Conservation (phyloP, 1,139 yeast genomes). For the Magnusiomyces suaveolens region DNA sequence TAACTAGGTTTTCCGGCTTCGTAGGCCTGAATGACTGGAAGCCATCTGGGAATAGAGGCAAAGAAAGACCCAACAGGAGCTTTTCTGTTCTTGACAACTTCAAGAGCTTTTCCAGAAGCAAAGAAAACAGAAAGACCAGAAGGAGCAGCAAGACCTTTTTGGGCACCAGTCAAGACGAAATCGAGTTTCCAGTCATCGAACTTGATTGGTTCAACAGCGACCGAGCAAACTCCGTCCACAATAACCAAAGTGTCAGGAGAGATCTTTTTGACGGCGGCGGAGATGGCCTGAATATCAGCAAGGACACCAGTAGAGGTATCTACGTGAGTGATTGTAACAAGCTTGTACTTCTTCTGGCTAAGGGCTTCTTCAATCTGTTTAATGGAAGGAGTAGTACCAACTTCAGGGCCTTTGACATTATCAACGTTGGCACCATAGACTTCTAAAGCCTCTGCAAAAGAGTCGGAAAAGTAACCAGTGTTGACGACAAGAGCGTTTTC, state of each 20-base stretch:
- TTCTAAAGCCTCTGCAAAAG: slow-evolving; percentile 69
- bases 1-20: slow-evolving; percentile 76
- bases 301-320: slow-evolving; percentile 94
- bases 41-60: slow-evolving; percentile 76
- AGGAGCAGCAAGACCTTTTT: slow-evolving; percentile 92
- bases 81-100: slow-evolving; percentile 43
- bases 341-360: slow-evolving; percentile 44
- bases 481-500: slow-evolving; percentile 72
- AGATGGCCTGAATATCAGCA: slow-evolving; percentile 55
- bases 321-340: slow-evolving; percentile 84
- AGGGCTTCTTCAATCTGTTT: slow-evolving; percentile 49
- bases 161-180: slow-evolving; percentile 82
- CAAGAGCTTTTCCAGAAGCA: slow-evolving; percentile 69
- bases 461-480: slow-evolving; percentile 88
- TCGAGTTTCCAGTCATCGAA: slow-evolving; percentile 90
- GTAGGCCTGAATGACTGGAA: slow-evolving; percentile 79
- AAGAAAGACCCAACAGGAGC: slow-evolving; percentile 54
- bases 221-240: slow-evolving; percentile 92
- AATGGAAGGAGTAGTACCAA: slow-evolving; percentile 64
- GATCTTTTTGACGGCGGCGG: slow-evolving; percentile 49
- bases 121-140: slow-evolving; percentile 78
- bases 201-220: slow-evolving; percentile 77
- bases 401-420: slow-evolving; percentile 46
- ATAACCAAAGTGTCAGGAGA: slow-evolving; percentile 75
- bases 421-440: slow-evolving; percentile 69